Base-by-base conservation (phyloP, 805 yeast species). In the Wickerhamiella parazyma region DNA sequence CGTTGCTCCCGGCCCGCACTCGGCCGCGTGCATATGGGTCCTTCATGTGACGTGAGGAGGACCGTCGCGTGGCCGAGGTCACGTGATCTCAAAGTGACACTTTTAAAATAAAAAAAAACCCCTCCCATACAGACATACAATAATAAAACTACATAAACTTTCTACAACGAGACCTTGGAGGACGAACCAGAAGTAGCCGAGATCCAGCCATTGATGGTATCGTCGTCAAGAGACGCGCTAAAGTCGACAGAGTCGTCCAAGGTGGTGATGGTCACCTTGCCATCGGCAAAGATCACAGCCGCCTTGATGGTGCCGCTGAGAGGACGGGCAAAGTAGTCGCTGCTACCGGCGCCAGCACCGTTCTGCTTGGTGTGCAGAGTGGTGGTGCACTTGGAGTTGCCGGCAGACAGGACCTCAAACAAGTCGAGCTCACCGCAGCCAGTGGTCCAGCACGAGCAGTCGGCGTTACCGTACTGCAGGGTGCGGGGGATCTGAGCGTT, bases 401-500 rank as follows among this genome's bases (percentile, higher is more conserved):
- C 95, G 28, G 80, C 53, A 49, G 76, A 67, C 54, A 91, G 73
- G 54, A 89, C 72, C 73, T 91, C 98, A 58, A 89, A 91, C 57
- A 86, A 70, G 67, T 91, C 98, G 57, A 91, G 71, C 71, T 91
- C 98, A 69, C 98, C 98, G 69, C 98, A 91, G 49, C 97, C 97
- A 44, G 94, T 72, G 43, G 73, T 56, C 98, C 98, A 91, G 74
- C 98, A 91, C 29, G 96, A 85, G 71, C 97, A 91, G 17, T 73
- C 61, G 20, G 78, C 61, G 48, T 69, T 68, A 63, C 96, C 96
- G 67, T 91, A 91, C 69, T 91, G 97, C 58, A 78, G 67, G 53
- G 96, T 87, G 73, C 98, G 84, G 67, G 98, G 95, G 59, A 87
- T 79, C 71, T 83, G 82, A 49, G 95, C 95, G 64, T 87, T 87